Evolutionary conservation across 2,329 filamentous ascomycete genomes (phyloP), one percentile per base, ranked within the genome.

Genomic region (Sarocladium oryzae): DNA sequence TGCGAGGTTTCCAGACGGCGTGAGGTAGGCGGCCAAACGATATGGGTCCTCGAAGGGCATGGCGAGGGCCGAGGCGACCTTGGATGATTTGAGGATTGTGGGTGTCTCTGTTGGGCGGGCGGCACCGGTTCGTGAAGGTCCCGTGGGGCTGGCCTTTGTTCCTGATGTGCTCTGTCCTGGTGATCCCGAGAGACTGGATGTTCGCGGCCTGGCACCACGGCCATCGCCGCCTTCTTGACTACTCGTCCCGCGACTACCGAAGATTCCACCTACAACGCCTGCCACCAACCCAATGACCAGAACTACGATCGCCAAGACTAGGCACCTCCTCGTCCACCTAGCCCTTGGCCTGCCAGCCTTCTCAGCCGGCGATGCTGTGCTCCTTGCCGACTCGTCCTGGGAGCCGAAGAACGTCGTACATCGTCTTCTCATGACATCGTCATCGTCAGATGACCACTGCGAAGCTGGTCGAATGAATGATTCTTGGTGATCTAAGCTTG

Each of bases 11-110:
- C 43, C 43, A 11, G 26, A 13, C 4, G 28, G 10, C 7, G 8
- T 33, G 43, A 48, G 13, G 21, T 30, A 48, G 4, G 26, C 43
- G 10, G 15, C 28, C 10, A 48, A 11, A 9, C 43, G 43, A 15
- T 32, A 48, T 11, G 43, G 43, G 16, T 48, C 18, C 18, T 48
- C 43, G n/a, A 48, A 48, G 10, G 43, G 43, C 43, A 33, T 30
- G 26, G 18, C 43, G 16, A 33, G 4, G 3, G 28, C 16, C 20
- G 43, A 30, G n/a, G 21, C 26, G 26, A 48, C 26, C 16, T n/a
- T 48, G 11, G 43, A 48, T 6, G 11, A 13, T n/a, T 32, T 13
- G 7, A 7, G 24, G 26, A 48, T 48, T 6, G 24, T 48, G 5
- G 16, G 6, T 9, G n/a, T 16, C 8, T 18, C n/a, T n/a, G n/a